A percentile compares a stretch with the other conserved stretches of the same genome.
These are phyloP conservation scores for Tricholomella constricta DNA, from an alignment of 768 basidiomycete genomes.

Conservation along the genomic window DNA sequence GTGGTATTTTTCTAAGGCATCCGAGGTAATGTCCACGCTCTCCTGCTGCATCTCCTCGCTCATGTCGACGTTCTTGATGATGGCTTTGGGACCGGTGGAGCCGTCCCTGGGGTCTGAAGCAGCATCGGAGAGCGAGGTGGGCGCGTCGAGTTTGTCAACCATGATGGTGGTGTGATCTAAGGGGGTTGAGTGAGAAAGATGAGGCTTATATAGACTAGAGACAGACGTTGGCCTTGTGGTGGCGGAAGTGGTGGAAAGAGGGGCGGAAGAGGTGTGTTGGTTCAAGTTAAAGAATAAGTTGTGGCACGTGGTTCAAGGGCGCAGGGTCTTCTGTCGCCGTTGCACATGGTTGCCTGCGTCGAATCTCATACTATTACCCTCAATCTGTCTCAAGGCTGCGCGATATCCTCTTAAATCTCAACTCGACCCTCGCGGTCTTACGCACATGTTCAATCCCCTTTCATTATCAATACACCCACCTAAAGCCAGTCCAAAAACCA, in stretches of 20 bases:
- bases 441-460: slow-evolving; percentile 16
- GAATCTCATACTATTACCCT: slow-evolving; percentile 8
- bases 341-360: slow-evolving; percentile 16
- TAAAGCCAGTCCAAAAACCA: too few relatives aligned
- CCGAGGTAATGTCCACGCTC: slow-evolving; percentile 83
- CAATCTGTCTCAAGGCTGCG: slow-evolving; percentile 2
- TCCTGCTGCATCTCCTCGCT: slow-evolving; percentile 95
- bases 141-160: slow-evolving; percentile 62
- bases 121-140: slow-evolving; percentile 57
- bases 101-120: slow-evolving; percentile 41
- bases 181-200: slow-evolving; percentile 10
- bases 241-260: slow-evolving; percentile 14
- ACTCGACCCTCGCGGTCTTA: background rate
- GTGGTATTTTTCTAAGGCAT: slow-evolving; percentile 86
- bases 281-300: slow-evolving; percentile 17
- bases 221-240: slow-evolving; percentile 13
- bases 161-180: slow-evolving; percentile 29
- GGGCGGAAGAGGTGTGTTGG: slow-evolving; percentile 16
- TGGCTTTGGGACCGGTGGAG: slow-evolving; percentile 66
- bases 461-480: too few relatives aligned
- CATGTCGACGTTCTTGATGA: slow-evolving; percentile 98
- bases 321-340: slow-evolving; percentile 12
- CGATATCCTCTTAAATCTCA: slow-evolving; percentile 17
- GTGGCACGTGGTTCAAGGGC: slow-evolving; percentile 22
- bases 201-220: slow-evolving; percentile 2